Percentiles rank a stretch among this genome's conserved stretches.
phyloP scores from a whole-genome alignment of 192 early-diverging fungal genomes.

The Coemansia sp. region DNA sequence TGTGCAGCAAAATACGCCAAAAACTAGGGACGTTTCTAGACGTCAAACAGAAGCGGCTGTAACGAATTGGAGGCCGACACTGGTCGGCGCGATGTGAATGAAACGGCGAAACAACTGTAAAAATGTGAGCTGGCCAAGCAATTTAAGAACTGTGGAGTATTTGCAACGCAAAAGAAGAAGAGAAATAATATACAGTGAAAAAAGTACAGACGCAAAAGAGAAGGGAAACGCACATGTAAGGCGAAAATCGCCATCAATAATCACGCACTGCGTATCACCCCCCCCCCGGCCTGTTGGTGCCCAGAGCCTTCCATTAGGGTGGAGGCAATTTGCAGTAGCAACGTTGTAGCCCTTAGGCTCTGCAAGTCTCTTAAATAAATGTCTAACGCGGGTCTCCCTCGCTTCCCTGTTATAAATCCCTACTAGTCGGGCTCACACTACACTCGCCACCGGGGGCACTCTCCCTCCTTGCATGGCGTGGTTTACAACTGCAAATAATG shows the following conservation, averaged over 20 bases:
- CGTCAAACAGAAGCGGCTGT: background rate
- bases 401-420: background rate
- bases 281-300: background rate
- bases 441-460: background rate
- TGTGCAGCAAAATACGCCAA: background rate
- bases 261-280: slow-evolving; percentile 1
- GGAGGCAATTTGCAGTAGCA: background rate
- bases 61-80: background rate
- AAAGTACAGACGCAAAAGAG: slow-evolving; percentile 4
- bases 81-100: background rate
- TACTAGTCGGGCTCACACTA: background rate
- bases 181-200: background rate
- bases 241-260: slow-evolving; percentile 3
- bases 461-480: background rate
- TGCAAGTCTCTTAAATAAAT: background rate
- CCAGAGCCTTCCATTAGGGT: background rate
- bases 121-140: background rate
- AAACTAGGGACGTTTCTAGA: background rate
- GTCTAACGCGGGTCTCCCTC: background rate
- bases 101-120: background rate
- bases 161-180: background rate
- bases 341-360: background rate
- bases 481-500: background rate
- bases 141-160: background rate
- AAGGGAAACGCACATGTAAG: slow-evolving; percentile 1